phyloP scores from a whole-genome alignment of 1,284 basidiomycete genomes.

The Neonothopanus nambi region DNA sequence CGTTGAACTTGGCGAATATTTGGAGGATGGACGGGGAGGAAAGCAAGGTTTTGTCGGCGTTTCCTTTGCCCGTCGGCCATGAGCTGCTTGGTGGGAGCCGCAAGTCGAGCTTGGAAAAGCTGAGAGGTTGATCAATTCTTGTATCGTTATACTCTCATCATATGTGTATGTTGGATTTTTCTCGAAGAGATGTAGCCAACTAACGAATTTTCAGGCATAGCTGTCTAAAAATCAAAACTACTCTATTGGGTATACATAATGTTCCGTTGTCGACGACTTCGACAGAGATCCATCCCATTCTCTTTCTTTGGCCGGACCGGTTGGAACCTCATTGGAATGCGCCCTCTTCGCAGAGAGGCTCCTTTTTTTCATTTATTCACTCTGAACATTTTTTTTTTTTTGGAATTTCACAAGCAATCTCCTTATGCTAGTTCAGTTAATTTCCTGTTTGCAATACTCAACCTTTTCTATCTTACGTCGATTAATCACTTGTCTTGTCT shows the following conservation, averaged over 20 bases:
- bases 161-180: not conserved
- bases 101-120: conserved; percentile 33
- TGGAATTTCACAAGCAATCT: conserved; percentile 1
- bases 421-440: not conserved
- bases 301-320: conserved; percentile 12
- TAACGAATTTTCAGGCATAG: conserved; percentile 1
- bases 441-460: not conserved
- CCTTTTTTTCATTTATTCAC: conserved; percentile 3
- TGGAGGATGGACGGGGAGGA: conserved; percentile 69
- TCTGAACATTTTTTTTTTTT: conserved; percentile 9
- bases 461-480: too few species aligned
- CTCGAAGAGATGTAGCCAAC: too few species aligned
- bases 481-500: not conserved
- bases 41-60: conserved; percentile 47
- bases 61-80: conserved; percentile 37
- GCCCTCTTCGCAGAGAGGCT: not conserved
- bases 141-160: not conserved
- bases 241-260: conserved; percentile 11
- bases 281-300: not conserved
- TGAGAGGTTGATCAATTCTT: conserved; percentile 14
- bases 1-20: conserved; percentile 49
- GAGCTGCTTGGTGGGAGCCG: conserved; percentile 24
- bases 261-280: not conserved
- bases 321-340: conserved; percentile 10
- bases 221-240: conserved; percentile 1